Percentiles rank a stretch among this genome's conserved stretches.
These are phyloP conservation scores for Fusarium musae DNA, from an alignment of 2,329 filamentous ascomycete genomes.

Conservation along the genomic window DNA sequence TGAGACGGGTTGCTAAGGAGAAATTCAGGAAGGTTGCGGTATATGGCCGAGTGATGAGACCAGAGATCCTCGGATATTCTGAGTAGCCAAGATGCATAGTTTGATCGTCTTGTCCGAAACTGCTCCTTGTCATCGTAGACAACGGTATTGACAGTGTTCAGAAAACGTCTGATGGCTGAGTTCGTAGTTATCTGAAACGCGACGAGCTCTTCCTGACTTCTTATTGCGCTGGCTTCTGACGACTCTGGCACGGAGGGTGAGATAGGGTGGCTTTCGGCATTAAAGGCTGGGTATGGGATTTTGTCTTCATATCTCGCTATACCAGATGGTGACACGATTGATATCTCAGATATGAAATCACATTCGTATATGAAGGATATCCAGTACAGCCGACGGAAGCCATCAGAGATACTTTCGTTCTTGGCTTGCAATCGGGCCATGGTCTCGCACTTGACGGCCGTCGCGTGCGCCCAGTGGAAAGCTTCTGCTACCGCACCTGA, in stretches of 20 bases:
- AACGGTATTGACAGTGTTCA: slow-evolving; percentile 46
- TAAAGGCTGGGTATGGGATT: slow-evolving; percentile 20
- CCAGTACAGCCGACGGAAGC: slow-evolving; percentile 45
- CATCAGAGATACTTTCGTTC: slow-evolving; percentile 18
- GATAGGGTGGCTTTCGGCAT: rapidly evolving
- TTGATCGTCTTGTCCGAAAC: slow-evolving; percentile 25
- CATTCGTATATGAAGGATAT: slow-evolving; percentile 47
- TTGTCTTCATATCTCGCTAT: slow-evolving; percentile 46
- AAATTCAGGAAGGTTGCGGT: slow-evolving; percentile 43
- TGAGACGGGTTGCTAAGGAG: slow-evolving; percentile 15
- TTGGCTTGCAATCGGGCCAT: slow-evolving; percentile 28
- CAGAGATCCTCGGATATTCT: slow-evolving; percentile 41
- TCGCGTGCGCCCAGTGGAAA: slow-evolving; percentile 42
- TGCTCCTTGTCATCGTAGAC: slow-evolving; percentile 46
- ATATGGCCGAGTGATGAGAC: slow-evolving; percentile 44
- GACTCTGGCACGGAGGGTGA: background rate
- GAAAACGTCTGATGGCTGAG: slow-evolving; percentile 45
- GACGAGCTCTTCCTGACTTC: slow-evolving; percentile 39
- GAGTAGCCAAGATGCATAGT: slow-evolving; percentile 45
- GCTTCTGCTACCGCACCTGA: slow-evolving; percentile 39
- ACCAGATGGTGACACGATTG: slow-evolving; percentile 43
- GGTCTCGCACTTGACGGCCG: slow-evolving; percentile 45
- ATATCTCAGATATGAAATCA: slow-evolving; percentile 47
- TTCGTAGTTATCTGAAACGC: slow-evolving; percentile 49
- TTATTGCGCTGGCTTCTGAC: background rate